A percentile compares a stretch with the other conserved stretches of the same genome.
phyloP scores from a whole-genome alignment of 2,329 filamentous ascomycete species.

The Ophiostoma montium region DNA sequence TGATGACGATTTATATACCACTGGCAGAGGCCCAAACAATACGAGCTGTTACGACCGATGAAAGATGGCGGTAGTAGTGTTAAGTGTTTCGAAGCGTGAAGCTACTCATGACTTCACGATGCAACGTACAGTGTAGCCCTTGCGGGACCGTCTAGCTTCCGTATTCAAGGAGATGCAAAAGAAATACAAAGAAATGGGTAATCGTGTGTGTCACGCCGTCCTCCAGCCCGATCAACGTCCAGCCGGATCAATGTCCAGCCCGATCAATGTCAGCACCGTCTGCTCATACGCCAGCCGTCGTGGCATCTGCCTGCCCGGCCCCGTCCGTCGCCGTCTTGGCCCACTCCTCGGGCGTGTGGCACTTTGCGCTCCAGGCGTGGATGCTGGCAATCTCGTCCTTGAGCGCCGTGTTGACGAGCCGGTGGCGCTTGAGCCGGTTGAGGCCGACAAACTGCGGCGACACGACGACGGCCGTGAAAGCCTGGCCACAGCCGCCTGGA shows the following conservation, averaged over 20 bases:
- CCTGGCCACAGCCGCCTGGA: constrained; percentile 46
- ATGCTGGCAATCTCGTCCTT: constrained; percentile 82
- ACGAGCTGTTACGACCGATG: neutral
- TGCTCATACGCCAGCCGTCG: constrained; percentile 28
- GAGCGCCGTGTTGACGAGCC: constrained; percentile 69
- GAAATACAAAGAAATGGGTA: too few species aligned
- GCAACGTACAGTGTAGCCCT: too few species aligned
- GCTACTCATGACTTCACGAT: too few species aligned
- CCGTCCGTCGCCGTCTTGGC: constrained; percentile 52
- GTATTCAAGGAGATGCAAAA: too few species aligned
- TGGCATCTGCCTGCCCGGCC: constrained; percentile 37
- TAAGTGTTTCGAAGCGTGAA: too few species aligned
- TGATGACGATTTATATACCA: neutral
- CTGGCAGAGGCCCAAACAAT: neutral
- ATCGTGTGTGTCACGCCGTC: too few species aligned
- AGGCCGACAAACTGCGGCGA: constrained; percentile 57
- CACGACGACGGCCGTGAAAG: constrained; percentile 44
- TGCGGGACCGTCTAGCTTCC: too few species aligned
- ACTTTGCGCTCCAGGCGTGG: constrained; percentile 91
- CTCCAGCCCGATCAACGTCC: too few species aligned
- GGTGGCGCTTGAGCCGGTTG: constrained; percentile 69
- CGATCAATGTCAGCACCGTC: too few species aligned
- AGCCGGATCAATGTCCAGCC: too few species aligned
- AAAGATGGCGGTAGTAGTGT: neutral
- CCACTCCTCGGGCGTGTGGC: constrained; percentile 84